Evolutionary conservation across 352 stramenopile genomes (phyloP).

Genomic region (Blastocystis hominis): DNA sequence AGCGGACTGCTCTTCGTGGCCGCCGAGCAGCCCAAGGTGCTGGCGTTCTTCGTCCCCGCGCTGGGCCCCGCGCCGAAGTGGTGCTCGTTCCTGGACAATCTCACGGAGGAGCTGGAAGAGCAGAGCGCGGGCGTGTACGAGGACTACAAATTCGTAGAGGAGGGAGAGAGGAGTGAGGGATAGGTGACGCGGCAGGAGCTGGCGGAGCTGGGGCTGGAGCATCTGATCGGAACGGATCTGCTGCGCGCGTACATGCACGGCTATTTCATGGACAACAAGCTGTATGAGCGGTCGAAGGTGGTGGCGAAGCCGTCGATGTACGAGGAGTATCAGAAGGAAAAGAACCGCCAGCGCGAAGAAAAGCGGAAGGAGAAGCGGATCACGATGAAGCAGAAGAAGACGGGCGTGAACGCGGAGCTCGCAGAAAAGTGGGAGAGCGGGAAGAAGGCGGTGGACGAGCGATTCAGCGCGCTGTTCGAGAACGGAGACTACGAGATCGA

Average conservation of each 20-base stretch:
- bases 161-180: constrained; percentile 68
- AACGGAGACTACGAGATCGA: constrained; percentile 94
- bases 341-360: constrained; percentile 79
- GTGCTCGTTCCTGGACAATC: constrained; percentile 96
- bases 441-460: constrained; percentile 75
- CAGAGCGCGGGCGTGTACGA: constrained; percentile 76
- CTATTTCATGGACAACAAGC: constrained; percentile 96
- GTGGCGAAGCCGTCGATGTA: constrained; percentile 93
- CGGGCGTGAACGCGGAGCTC: constrained; percentile 78
- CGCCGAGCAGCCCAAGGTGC: constrained; percentile 86
- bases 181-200: constrained; percentile 81
- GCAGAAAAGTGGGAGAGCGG: constrained; percentile 71
- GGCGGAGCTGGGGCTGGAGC: constrained; percentile 84
- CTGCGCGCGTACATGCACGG: constrained; percentile 97
- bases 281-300: constrained; percentile 89
- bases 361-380: constrained; percentile 64
- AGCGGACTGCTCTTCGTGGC: constrained; percentile 89
- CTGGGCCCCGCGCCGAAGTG: constrained; percentile 90
- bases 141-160: constrained; percentile 97
- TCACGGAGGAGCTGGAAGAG: constrained; percentile 97
- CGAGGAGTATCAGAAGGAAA: constrained; percentile 88
- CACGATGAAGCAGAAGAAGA: constrained; percentile 64
- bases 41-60: constrained; percentile 94
- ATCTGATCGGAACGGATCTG: constrained; percentile 89
- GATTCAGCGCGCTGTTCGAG: constrained; percentile 90